Evolutionary conservation across 2,329 filamentous ascomycete species (phyloP).

Genomic region (Clonostachys chloroleuca): DNA sequence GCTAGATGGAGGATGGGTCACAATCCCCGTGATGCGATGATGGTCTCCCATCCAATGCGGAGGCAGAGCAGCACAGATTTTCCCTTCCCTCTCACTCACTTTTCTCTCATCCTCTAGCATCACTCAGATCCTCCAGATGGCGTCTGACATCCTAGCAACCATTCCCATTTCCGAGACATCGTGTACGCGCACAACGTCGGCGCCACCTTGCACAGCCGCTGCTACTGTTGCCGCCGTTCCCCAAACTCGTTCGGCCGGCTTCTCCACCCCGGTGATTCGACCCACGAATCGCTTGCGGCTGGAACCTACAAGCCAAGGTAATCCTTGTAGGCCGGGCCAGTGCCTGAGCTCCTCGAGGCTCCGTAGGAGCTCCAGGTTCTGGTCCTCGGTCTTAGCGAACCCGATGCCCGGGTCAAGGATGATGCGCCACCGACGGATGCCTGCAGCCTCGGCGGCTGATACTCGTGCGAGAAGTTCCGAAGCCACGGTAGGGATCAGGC

Average conservation of each 20-base stretch:
- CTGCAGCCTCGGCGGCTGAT: constrained; percentile 69
- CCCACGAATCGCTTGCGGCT: constrained; percentile 92
- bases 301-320: constrained; percentile 86
- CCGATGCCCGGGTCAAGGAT: constrained; percentile 91
- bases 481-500: constrained; percentile 61
- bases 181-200: constrained; percentile 89
- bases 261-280: constrained; percentile 68
- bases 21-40: too few relatives aligned
- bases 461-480: constrained; percentile 68
- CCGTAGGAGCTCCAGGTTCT: constrained; percentile 79
- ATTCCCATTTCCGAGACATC: constrained; percentile 83
- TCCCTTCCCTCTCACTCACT: too few relatives aligned
- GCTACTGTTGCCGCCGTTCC: constrained; percentile 88
- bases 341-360: constrained; percentile 58
- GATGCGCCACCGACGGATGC: constrained; percentile 88
- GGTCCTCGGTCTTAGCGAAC: constrained; percentile 78
- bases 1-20: too few relatives aligned
- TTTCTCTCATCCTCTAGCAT: background rate
- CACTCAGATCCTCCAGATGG: constrained; percentile 66
- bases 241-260: constrained; percentile 68
- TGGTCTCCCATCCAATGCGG: too few relatives aligned
- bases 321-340: constrained; percentile 59
- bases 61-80: too few relatives aligned
- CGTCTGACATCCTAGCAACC: constrained; percentile 84
- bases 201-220: constrained; percentile 80